A percentile compares a stretch with the other conserved stretches of the same genome.
These are phyloP conservation scores for Albatrellus ellisii DNA, from an alignment of 768 basidiomycete species.

Conservation along the genomic window DNA sequence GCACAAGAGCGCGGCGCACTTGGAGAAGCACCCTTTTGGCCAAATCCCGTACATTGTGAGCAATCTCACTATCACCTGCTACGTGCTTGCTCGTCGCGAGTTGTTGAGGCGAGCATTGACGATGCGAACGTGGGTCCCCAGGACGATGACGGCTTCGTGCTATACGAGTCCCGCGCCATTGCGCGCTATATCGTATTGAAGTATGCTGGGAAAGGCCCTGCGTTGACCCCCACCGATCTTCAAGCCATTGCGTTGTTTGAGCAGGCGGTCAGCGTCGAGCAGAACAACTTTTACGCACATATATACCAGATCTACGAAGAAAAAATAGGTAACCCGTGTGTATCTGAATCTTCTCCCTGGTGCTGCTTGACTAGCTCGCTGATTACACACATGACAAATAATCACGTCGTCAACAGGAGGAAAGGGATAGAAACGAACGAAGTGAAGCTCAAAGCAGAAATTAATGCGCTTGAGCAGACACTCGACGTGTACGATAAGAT, in stretches of 20 bases:
- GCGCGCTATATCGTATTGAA: slow-evolving; percentile 43
- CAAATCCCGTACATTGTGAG: slow-evolving; percentile 41
- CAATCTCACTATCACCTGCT: background rate
- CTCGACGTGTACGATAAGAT: slow-evolving; percentile 45
- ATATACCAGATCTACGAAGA: slow-evolving; percentile 31
- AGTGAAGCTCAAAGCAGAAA: too few relatives aligned
- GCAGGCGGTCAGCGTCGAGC: slow-evolving; percentile 34
- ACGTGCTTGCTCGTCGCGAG: too few relatives aligned
- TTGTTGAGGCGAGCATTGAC: too few relatives aligned
- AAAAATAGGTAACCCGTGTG: slow-evolving; percentile 37
- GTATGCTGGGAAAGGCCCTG: slow-evolving; percentile 29
- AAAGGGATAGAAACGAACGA: slow-evolving; percentile 17
- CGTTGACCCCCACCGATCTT: slow-evolving; percentile 33
- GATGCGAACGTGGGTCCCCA: too few relatives aligned
- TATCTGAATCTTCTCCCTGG: slow-evolving; percentile 9
- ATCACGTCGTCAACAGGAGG: slow-evolving; percentile 1
- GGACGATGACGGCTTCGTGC: slow-evolving; percentile 46
- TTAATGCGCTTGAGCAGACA: slow-evolving; percentile 26
- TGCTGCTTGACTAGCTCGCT: too few relatives aligned
- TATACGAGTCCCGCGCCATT: slow-evolving; percentile 55
- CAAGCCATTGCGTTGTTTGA: slow-evolving; percentile 29
- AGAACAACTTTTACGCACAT: slow-evolving; percentile 36
- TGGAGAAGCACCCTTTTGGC: slow-evolving; percentile 48
- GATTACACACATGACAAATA: too few relatives aligned
- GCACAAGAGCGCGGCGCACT: slow-evolving; percentile 32